Evolutionary conservation across 768 basidiomycete species (phyloP), one percentile per base, ranked within the genome.

Genomic region (Podaxis carcinomalis): DNA sequence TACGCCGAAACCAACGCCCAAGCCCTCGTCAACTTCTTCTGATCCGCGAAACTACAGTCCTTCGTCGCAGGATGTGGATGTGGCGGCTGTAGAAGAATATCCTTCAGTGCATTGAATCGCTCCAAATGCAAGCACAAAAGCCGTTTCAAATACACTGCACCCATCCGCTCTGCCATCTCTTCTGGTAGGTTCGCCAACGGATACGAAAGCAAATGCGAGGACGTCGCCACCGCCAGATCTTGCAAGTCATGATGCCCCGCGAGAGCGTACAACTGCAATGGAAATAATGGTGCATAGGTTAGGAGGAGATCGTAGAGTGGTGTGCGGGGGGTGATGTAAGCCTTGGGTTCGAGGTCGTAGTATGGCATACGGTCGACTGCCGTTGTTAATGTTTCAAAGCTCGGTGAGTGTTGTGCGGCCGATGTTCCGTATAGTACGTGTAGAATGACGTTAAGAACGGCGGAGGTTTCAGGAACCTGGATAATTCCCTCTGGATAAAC

Each of bases 351-450:
- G 4, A 72, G 62, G 6, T 64, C 68, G 40, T 70, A 68, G 14
- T 40, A 52, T 3, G 67, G 66, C 66, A 73, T 63, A 13, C 69
- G 66, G 57, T 73, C 69, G 25, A 85, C 72, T 7, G 83, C 80
- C 4, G 68, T 65, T 42, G 73, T 65, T 46, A 87, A 71, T 14
- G 77, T 76, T 37, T 82, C 76, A 28, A 82, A 72, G 16, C 77
- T 69, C 10, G 85, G 84, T 10, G 78, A 74, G 66, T 82, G 82
- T 51, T 80, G 82, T 23, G 78, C 71, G 64, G 77, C 80, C 14
- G 83, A 73, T 49, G 79, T 69, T 58, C 76, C 70, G 65, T 87
- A 86, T 28, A 84, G 63, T 13, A 77, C 69, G 65, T 86, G 83
- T 35, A 87, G 69, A 25, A 87, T 64, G 64, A 86, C 68, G 61